Percentiles rank a stretch among this genome's conserved stretches.
Evolutionary conservation across 208 protist genomes (phyloP).

Genomic region (Wallacemonas sp.): DNA sequence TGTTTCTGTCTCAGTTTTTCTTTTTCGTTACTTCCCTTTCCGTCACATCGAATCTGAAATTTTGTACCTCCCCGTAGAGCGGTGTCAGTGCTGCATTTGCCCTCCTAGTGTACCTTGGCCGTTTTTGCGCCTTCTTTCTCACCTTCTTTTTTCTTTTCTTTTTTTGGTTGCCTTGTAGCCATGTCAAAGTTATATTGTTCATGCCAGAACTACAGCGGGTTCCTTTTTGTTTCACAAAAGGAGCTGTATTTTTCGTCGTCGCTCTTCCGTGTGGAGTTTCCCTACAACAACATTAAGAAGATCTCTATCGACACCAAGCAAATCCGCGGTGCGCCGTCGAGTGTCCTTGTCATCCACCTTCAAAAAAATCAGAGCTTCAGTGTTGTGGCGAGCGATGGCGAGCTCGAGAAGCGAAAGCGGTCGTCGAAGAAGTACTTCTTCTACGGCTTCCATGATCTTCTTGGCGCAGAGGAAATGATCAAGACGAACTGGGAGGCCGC

Average conservation of each 20-base stretch:
- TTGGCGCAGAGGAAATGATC: slow-evolving; percentile 53
- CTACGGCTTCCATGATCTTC: slow-evolving; percentile 79
- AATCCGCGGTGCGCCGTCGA: slow-evolving; percentile 68
- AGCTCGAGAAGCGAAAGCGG: not conserved
- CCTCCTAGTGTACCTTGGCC: no score
- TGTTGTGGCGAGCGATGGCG: not conserved
- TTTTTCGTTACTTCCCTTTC: no score
- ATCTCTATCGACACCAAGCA: slow-evolving; percentile 68
- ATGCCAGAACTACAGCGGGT: slow-evolving; percentile 69
- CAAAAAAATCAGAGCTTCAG: slow-evolving; percentile 19
- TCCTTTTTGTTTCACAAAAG: slow-evolving; percentile 40
- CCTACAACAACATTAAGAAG: slow-evolving; percentile 66
- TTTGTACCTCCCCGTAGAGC: no score
- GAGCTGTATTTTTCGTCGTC: slow-evolving; percentile 65
- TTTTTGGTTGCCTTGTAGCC: slow-evolving; percentile 10
- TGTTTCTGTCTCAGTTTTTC: no score
- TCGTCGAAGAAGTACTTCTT: slow-evolving; percentile 60
- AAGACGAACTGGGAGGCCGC: slow-evolving; percentile 36
- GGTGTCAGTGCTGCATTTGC: no score
- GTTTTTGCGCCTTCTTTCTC: no score
- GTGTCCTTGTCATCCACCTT: slow-evolving; percentile 66
- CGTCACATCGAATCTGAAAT: no score
- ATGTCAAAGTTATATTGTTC: slow-evolving; percentile 63
- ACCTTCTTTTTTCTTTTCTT: slow-evolving; percentile 24
- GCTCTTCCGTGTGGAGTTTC: slow-evolving; percentile 51